Evolutionary conservation across 148 eudicot genomes (phyloP), one percentile per base, ranked within the genome.

Genomic region (Selenicereus undatus): DNA sequence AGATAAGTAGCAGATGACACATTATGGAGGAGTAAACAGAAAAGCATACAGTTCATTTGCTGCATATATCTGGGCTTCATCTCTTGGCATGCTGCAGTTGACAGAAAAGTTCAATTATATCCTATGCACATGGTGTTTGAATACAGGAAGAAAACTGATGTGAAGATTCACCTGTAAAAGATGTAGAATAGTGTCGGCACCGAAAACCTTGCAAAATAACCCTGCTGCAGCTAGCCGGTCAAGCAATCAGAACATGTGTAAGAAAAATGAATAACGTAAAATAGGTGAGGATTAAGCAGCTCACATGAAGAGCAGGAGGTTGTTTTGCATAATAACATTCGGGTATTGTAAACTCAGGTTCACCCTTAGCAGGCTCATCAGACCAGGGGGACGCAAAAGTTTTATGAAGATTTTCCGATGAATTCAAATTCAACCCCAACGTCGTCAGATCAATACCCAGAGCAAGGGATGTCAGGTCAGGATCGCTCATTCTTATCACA

Each of bases 371-470:
- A 52, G 98, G 95, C 84, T 94, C 98, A 79, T 94, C 98, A 73
- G 98, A 90, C 98, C 98, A 94, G 18, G 98, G 98, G 36, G 98
- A 91, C 73, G 90, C 91, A 85, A 92, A 94, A 64, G 92, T 90
- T 84, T 91, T 94, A 83, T 91, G 84, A 77, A 94, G 91, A 88
- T 92, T 92, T 84, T 94, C 98, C 11, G 92, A 64, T 16, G 98
- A 88, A 80, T 92, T 94, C 81, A 94, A 83, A 79, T 94, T 92
- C 85, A 94, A 86, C 8, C 97, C 98, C 71, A 94, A 87, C 0
- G 97, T 94, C 60, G 98, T 94, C 79, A 94, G 86, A 86, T 94
- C 98, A 72, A 92, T 91, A 39, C 98, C 98, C 39, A 92, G 94
- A 9, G 98, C 97, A 75, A 92, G 93, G 52, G 97, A 91, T 58